Evolutionary conservation across 805 yeast species (phyloP), one percentile per base, ranked within the genome.

Genomic region (Ogataea haglerorum): DNA sequence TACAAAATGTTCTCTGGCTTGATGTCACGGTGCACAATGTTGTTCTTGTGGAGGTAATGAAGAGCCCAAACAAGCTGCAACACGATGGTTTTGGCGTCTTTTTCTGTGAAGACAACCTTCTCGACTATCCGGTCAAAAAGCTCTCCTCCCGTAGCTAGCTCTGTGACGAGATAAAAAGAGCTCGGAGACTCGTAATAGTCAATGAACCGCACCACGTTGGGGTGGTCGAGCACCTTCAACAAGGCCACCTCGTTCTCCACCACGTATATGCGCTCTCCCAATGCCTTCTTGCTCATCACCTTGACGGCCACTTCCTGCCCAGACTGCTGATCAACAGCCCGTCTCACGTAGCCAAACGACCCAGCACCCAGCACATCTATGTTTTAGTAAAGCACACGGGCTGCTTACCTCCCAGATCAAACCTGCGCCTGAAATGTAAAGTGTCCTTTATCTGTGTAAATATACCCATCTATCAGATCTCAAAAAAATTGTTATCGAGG

Each of bases 61-160:
- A 89, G 69, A 2, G 96, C 96, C 37, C 75, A 73, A 31, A 86
- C 63, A 42, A 87, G 72, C 54, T 88, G 93, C 15, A 69, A 66
- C n/a, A 88, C 65, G 21, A 86, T 78, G 38, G 65, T 58, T 2
- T 80, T 80, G 2, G 95, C 96, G 60, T 88, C 95, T 44, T 70
- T 69, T 58, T 89, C 97, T 5, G 95, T 85, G 61, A 85, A 89
- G 40, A 79, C 71, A 10, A 95, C 95, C 52, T 78, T 68, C 31
- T 76, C 69, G 23, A 87, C 72, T 47, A 89, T 90, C 36, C 96
- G 68, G 50, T 87, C 95, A 57, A 90, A 90, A 40, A 89, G 67
- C 61, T 89, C 96, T 32, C 97, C 97, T 25, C 97, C 97, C 2
- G 85, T 80, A 18, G 96, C 96, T 52, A 89, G 68, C 60, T 89